A percentile compares a stretch with the other conserved stretches of the same genome.
These are phyloP conservation scores for Alternaria rosae DNA, from an alignment of 2,329 filamentous ascomycete species.

Conservation along the genomic window DNA sequence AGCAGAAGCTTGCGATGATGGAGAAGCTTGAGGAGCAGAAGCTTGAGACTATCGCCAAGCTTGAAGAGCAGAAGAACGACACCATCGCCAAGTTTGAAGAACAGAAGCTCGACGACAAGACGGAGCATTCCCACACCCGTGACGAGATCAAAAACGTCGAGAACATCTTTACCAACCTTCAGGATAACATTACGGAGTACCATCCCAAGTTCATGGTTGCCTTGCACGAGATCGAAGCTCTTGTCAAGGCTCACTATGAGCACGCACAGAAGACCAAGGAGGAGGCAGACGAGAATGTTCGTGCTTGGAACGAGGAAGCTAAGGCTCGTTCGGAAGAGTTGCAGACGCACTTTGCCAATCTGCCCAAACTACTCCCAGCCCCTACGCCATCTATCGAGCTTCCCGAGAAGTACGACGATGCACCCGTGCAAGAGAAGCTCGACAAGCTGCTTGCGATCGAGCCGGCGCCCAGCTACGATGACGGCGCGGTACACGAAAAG, in stretches of 20 bases:
- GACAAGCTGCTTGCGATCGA: conserved; percentile 61
- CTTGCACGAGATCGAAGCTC: conserved; percentile 81
- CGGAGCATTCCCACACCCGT: conserved; percentile 82
- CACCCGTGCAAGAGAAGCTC: conserved; percentile 63
- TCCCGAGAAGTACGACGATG: conserved; percentile 63
- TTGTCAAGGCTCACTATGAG: conserved; percentile 87
- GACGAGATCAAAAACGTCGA: conserved; percentile 80
- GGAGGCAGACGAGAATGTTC: conserved; percentile 53
- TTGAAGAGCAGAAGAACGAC: conserved; percentile 79
- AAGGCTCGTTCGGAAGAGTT: conserved; percentile 54
- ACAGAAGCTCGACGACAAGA: conserved; percentile 75
- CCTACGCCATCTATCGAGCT: conserved; percentile 56
- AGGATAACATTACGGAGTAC: conserved; percentile 79
- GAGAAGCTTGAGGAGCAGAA: conserved; percentile 79
- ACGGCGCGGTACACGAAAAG: conserved; percentile 65
- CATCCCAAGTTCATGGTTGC: conserved; percentile 89
- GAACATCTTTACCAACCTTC: conserved; percentile 75
- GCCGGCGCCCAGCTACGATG: conserved; percentile 37
- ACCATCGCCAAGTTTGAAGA: conserved; percentile 74
- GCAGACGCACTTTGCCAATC: conserved; percentile 49
- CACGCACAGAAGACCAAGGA: conserved; percentile 72
- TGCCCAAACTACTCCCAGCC: conserved; percentile 56
- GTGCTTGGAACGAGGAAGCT: conserved; percentile 53
- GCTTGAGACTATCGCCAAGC: conserved; percentile 69
- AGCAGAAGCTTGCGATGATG: conserved; percentile 76